Base-by-base conservation (phyloP, 176 grass and related monocot genomes). In the Oryza australiensis region DNA sequence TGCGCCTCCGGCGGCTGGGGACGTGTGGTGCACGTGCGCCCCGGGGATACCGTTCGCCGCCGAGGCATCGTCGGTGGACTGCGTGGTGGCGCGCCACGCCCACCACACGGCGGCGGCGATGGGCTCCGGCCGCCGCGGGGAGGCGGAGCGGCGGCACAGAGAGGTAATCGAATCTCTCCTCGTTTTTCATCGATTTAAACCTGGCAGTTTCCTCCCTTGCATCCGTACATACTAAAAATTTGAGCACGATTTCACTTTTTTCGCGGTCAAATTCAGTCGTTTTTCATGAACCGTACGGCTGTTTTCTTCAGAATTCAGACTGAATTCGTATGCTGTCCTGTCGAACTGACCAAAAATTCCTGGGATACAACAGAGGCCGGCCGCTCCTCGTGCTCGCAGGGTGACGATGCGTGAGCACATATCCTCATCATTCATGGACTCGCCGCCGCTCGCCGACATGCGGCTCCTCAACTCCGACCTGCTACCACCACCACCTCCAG, bases 21-120 rank as follows among this genome's bases (percentile, higher is more conserved):
- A 95, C 75, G 86, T 98, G 71, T 98, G 95, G 95, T 95, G 93
- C 79, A 76, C 92, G 85, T 98, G 93, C 79, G 75, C 92, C 13
- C 92, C 89, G 18, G 92, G 89, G 37, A 91, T 91, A 20, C 89
- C 92, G 43, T 94, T 91, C 81, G 84, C 87, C 30, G 96, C 91
- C 7, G 96, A 98, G 75, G 90, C 95, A 2, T 91, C 88, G 0
- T 95, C 93, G 28, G 88, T 98, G 16, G 87, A 98, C 74, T 98
- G 96, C 81, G 89, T 98, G 70, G 96, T 95, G 70, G 86, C 84
- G 57, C 81, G 76, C 64, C 84, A 91, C 7, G 35, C 35, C 57
- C 89, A 83, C 27, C 51, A 55, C 51, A n/a, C 51, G 51, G 43
- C 43, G 43, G 34, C 62, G 59, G 9, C 82, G 78, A 57, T 23